Conservation (phyloP, 2,329 filamentous ascomycete genomes). For the Colletotrichum tropicale region DNA sequence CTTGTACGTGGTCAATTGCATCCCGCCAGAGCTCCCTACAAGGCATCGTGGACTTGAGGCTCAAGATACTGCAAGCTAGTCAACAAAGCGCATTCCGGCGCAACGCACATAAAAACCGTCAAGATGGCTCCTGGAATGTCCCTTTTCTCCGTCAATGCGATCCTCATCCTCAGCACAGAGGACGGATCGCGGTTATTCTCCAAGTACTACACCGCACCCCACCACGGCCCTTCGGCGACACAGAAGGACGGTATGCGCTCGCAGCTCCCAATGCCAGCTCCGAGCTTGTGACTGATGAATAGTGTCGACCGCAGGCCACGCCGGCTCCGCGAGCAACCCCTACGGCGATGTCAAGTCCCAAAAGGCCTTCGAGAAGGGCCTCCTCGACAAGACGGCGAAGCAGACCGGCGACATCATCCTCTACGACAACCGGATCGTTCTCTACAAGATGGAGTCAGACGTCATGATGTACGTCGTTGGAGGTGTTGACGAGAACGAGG, state of each 20-base stretch:
- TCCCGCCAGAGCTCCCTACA: slow-evolving; percentile 13
- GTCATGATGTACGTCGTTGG: slow-evolving; percentile 96
- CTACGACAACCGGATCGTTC: slow-evolving; percentile 94
- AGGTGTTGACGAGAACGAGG: slow-evolving; percentile 92
- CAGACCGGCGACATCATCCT: slow-evolving; percentile 95
- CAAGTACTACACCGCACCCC: slow-evolving; percentile 74
- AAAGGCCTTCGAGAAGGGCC: slow-evolving; percentile 94
- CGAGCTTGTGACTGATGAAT: background rate
- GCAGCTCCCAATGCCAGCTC: slow-evolving; percentile 2
- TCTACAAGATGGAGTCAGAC: slow-evolving; percentile 98
- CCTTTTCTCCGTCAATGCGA: slow-evolving; percentile 77
- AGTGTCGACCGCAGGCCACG: background rate
- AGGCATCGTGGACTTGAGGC: slow-evolving; percentile 18
- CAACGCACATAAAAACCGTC: slow-evolving; percentile 19
- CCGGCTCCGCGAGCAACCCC: slow-evolving; percentile 62
- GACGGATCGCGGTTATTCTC: slow-evolving; percentile 91
- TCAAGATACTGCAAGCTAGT: background rate
- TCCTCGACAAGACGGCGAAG: slow-evolving; percentile 95
- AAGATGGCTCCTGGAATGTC: slow-evolving; percentile 77
- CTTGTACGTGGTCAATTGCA: slow-evolving; percentile 21
- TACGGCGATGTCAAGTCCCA: slow-evolving; percentile 92
- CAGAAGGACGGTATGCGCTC: slow-evolving; percentile 26
- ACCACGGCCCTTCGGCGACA: slow-evolving; percentile 36
- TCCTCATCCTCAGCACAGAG: slow-evolving; percentile 81
- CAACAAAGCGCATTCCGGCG: slow-evolving; percentile 13